These are phyloP conservation scores for Cyberlindnera samutprakarnensis DNA, from an alignment of 805 yeast genomes.

Conservation along the genomic window DNA sequence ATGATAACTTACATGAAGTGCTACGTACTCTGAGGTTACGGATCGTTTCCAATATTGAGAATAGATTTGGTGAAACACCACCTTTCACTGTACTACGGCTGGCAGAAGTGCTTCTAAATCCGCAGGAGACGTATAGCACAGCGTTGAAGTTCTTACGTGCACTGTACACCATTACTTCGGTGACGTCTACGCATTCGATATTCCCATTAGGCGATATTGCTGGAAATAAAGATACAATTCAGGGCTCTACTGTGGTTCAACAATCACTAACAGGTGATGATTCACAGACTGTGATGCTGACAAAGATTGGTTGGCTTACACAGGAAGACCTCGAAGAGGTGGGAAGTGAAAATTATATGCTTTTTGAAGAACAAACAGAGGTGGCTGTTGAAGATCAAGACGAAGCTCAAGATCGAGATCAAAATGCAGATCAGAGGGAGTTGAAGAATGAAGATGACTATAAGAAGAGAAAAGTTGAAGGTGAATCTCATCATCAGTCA, in stretches of 20 bases:
- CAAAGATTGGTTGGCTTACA: conserved; percentile 22
- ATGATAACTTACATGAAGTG: no score
- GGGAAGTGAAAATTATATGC: conserved; percentile 14
- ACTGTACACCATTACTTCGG: conserved; percentile 21
- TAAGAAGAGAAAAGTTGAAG: conserved; percentile 8
- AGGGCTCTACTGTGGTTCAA: no score
- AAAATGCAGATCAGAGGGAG: conserved; percentile 1
- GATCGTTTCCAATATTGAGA: no score
- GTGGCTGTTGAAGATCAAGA: conserved; percentile 1
- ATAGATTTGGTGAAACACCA: no score
- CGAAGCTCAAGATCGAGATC: no score
- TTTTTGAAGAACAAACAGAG: no score
- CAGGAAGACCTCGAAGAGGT: conserved; percentile 16
- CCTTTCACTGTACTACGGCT: conserved; percentile 45
- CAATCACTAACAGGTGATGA: conserved; percentile 14
- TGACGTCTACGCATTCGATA: conserved; percentile 10
- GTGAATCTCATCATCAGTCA: conserved; percentile 3
- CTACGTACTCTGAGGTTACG: no score
- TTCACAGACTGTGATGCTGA: conserved; percentile 15
- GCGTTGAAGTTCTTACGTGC: conserved; percentile 39
- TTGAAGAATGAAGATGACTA: conserved; percentile 3
- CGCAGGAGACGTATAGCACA: conserved; percentile 31
- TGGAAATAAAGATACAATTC: no score
- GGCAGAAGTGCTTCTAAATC: conserved; percentile 39
- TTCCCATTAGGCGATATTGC: no score